Evolutionary conservation across 2,329 filamentous ascomycete species (phyloP).

Genomic region (Trichocomaceae sp.): DNA sequence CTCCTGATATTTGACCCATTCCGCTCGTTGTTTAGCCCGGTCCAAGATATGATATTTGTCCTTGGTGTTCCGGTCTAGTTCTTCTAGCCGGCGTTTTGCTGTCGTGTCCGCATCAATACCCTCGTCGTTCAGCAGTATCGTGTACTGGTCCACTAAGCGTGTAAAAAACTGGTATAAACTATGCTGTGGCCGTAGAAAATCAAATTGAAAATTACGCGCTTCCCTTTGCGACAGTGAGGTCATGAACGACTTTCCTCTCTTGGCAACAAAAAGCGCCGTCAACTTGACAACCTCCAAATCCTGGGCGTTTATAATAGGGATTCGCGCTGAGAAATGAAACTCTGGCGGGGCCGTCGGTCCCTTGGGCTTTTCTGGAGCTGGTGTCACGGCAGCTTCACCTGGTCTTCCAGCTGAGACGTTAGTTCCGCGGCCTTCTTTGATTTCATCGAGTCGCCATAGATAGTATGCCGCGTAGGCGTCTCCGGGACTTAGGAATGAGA

Average conservation of each 20-base stretch:
- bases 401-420: slow-evolving; percentile 68
- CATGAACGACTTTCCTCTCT: slow-evolving; percentile 87
- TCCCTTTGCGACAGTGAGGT: slow-evolving; percentile 84
- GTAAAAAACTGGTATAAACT: slow-evolving; percentile 95
- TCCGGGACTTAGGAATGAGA: slow-evolving; percentile 72
- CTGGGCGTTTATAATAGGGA: slow-evolving; percentile 94
- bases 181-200: slow-evolving; percentile 91
- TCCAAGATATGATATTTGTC: slow-evolving; percentile 76
- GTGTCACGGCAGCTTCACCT: slow-evolving; percentile 52
- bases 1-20: slow-evolving; percentile 79
- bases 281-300: slow-evolving; percentile 69
- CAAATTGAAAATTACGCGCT: slow-evolving; percentile 86
- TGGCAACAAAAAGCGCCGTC: slow-evolving; percentile 86
- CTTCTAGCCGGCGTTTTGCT: slow-evolving; percentile 63
- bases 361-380: slow-evolving; percentile 58
- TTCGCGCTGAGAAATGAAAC: slow-evolving; percentile 89
- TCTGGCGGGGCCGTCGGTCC: slow-evolving; percentile 79
- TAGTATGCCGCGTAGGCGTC: slow-evolving; percentile 89
- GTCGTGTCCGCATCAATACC: slow-evolving; percentile 64
- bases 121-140: slow-evolving; percentile 63
- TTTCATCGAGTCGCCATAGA: slow-evolving; percentile 80
- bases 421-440: slow-evolving; percentile 75
- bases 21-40: slow-evolving; percentile 75
- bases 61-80: slow-evolving; percentile 66
- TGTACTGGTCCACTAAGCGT: slow-evolving; percentile 87